Conservation (phyloP, 2,329 filamentous ascomycete species). For the Alternaria rosae region DNA sequence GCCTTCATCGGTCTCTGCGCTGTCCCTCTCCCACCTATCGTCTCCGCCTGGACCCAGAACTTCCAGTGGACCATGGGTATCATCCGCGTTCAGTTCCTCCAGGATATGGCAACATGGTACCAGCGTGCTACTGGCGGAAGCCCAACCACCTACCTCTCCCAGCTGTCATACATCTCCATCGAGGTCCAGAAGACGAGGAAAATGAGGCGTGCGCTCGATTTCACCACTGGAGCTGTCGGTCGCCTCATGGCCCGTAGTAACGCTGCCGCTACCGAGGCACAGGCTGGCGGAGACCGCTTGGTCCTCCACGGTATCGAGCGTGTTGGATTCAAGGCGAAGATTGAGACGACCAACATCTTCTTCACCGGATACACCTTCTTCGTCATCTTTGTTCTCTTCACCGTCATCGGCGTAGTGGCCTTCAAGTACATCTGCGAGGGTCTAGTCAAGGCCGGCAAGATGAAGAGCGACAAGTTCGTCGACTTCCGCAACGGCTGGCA, state of each 20-base stretch:
- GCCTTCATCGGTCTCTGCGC: conserved; percentile 88
- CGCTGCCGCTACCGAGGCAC: conserved; percentile 52
- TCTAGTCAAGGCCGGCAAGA: conserved; percentile 75
- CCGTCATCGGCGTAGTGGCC: conserved; percentile 72
- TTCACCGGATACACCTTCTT: conserved; percentile 91
- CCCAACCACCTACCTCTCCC: conserved; percentile 79
- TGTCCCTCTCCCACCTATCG: conserved; percentile 83
- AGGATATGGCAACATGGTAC: conserved; percentile 92
- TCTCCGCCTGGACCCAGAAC: conserved; percentile 93
- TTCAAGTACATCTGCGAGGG: conserved; percentile 86
- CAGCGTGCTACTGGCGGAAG: conserved; percentile 90
- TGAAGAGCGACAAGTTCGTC: conserved; percentile 84
- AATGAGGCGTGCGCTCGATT: conserved; percentile 41
- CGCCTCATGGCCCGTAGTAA: conserved; percentile 56
- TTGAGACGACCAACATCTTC: conserved; percentile 92
- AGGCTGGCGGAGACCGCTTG: conserved; percentile 45
- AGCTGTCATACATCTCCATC: conserved; percentile 78
- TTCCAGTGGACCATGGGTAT: conserved; percentile 99
- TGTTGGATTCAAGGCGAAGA: conserved; percentile 83
- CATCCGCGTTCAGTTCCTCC: conserved; percentile 85
- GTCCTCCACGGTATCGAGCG: conserved; percentile 83
- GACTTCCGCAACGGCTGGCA: conserved; percentile 96
- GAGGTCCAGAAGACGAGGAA: conserved; percentile 81
- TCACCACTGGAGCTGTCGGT: conserved; percentile 25
- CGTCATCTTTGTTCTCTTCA: conserved; percentile 79